Evolutionary conservation across 2,329 filamentous ascomycete species (phyloP).

Genomic region (Aureobasidium melanogenum): DNA sequence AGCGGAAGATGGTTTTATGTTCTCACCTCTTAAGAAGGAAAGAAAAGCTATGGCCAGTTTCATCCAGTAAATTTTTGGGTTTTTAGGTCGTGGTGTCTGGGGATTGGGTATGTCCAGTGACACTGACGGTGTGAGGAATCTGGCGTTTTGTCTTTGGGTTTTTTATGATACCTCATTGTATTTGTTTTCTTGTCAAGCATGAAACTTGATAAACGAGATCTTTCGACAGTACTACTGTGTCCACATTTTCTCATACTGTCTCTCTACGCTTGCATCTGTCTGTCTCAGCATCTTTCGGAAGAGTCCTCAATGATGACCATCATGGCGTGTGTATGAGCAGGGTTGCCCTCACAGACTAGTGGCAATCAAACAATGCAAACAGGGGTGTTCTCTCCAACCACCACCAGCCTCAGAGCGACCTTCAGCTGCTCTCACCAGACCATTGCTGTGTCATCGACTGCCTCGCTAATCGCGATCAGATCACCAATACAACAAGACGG

Average conservation of each 20-base stretch:
- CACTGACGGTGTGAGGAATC: neutral
- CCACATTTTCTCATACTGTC: too few relatives aligned
- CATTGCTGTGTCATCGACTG: too few relatives aligned
- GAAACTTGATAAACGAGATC: neutral
- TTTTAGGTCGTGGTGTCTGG: neutral
- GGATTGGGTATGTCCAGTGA: neutral
- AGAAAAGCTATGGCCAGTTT: constrained; percentile 13
- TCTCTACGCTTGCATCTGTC: too few relatives aligned
- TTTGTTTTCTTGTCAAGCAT: neutral
- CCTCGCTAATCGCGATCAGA: too few relatives aligned
- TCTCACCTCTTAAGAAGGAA: constrained; percentile 28
- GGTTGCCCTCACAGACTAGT: neutral
- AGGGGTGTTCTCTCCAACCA: neutral
- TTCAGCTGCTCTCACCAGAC: neutral
- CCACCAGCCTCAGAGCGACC: neutral
- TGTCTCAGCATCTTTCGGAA: too few relatives aligned
- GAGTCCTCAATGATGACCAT: neutral
- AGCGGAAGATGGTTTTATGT: constrained; percentile 28
- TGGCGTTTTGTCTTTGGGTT: neutral
- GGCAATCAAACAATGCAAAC: neutral
- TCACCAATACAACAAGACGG: too few relatives aligned
- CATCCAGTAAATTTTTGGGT: constrained; percentile 1
- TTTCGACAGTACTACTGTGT: neutral
- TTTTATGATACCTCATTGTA: neutral
- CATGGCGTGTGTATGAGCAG: neutral